phyloP scores from a whole-genome alignment of 306 rosid genomes.

The Fagus crenata region DNA sequence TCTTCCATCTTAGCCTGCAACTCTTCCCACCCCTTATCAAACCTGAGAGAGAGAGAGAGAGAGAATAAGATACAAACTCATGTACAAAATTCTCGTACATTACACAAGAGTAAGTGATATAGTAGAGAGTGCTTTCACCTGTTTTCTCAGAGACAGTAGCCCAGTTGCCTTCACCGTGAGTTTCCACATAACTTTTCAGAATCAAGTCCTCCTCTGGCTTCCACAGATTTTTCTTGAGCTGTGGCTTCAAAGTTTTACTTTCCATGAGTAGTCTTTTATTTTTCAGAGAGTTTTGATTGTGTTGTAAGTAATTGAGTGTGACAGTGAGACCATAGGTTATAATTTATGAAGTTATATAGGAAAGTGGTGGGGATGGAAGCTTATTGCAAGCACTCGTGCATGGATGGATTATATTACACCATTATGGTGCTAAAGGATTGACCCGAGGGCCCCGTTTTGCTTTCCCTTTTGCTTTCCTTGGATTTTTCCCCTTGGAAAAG shows the following conservation, averaged over 20 bases:
- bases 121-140: conserved; percentile 27
- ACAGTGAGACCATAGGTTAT: not conserved
- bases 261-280: conserved; percentile 33
- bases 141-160: conserved; percentile 54
- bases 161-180: conserved; percentile 78
- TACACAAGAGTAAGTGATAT: not conserved
- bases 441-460: conserved; percentile 42
- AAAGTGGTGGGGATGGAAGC: not conserved
- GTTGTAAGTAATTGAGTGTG: conserved; percentile 1
- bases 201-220: conserved; percentile 68
- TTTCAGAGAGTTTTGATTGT: not conserved
- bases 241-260: conserved; percentile 38
- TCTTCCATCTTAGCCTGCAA: conserved; percentile 75
- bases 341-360: not conserved
- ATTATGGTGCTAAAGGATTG: conserved; percentile 25
- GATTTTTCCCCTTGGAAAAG: conserved; percentile 13
- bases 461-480: conserved; percentile 28
- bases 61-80: not conserved
- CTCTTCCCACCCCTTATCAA: conserved; percentile 67
- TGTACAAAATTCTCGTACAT: not conserved
- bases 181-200: conserved; percentile 53
- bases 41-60: conserved; percentile 25
- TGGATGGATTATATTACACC: conserved; percentile 24
- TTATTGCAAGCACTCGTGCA: conserved; percentile 26
- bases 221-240: conserved; percentile 58